Conservation (phyloP, 2,329 filamentous ascomycete species). For the Claviceps africana region DNA sequence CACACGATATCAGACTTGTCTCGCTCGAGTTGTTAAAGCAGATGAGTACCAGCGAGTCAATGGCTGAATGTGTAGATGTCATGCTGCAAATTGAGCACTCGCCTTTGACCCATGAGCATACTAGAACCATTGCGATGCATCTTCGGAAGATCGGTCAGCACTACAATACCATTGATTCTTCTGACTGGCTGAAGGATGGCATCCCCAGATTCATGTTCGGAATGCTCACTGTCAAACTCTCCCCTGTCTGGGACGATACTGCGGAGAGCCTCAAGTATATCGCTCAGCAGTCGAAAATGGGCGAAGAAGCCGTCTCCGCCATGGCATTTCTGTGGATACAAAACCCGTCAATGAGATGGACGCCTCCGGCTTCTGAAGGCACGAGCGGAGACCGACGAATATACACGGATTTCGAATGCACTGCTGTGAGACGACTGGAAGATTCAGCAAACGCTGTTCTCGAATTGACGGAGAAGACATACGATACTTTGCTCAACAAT, state of each 20-base stretch:
- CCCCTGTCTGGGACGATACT: slow-evolving; percentile 78
- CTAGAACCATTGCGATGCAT: slow-evolving; percentile 68
- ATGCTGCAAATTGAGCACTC: slow-evolving; percentile 73
- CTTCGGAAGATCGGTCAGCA: slow-evolving; percentile 59
- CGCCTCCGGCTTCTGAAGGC: slow-evolving; percentile 24
- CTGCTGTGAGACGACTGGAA: slow-evolving; percentile 51
- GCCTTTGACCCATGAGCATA: slow-evolving; percentile 60
- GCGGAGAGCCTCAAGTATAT: slow-evolving; percentile 64
- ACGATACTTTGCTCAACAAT: slow-evolving; percentile 42
- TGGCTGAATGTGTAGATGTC: slow-evolving; percentile 21
- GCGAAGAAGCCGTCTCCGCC: slow-evolving; percentile 58
- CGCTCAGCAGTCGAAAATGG: slow-evolving; percentile 51
- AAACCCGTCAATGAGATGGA: slow-evolving; percentile 40
- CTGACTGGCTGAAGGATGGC: slow-evolving; percentile 54
- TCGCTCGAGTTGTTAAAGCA: slow-evolving; percentile 59
- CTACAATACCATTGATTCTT: slow-evolving; percentile 45
- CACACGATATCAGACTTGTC: slow-evolving; percentile 57
- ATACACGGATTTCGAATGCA: slow-evolving; percentile 72
- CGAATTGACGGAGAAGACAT: slow-evolving; percentile 35
- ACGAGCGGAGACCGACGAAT: slow-evolving; percentile 23
- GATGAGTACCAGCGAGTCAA: slow-evolving; percentile 25
- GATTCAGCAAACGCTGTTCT: slow-evolving; percentile 37
- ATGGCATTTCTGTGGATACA: slow-evolving; percentile 69
- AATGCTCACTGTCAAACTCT: slow-evolving; percentile 70
- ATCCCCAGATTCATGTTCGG: slow-evolving; percentile 80